phyloP scores from a whole-genome alignment of 1,284 basidiomycete genomes.

The Tausonia pullulans region DNA sequence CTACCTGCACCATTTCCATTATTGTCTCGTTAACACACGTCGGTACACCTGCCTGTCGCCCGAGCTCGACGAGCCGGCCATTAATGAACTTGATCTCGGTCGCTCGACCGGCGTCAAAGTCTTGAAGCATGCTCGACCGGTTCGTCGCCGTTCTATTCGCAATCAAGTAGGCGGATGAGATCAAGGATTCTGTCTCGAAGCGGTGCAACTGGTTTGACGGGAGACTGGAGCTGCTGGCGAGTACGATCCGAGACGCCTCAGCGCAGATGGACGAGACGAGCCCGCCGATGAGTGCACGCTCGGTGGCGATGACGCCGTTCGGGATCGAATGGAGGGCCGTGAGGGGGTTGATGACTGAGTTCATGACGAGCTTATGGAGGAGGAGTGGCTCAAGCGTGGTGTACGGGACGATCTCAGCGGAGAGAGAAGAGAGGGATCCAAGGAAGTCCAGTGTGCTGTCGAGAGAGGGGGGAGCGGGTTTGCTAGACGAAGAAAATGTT shows the following conservation, averaged over 20 bases:
- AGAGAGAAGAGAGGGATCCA: constrained; percentile 46
- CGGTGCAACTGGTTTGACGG: constrained; percentile 1
- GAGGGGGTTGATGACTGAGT: constrained; percentile 76
- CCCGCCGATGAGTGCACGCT: constrained; percentile 18
- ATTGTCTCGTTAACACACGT: no score
- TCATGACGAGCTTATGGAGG: constrained; percentile 73
- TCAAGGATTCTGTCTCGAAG: no score
- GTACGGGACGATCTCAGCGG: constrained; percentile 57
- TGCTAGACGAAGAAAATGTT: constrained; percentile 40
- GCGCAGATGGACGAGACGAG: constrained; percentile 51
- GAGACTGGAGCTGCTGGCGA: constrained; percentile 40
- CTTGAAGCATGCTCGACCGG: constrained; percentile 65
- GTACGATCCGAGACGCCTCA: constrained; percentile 32
- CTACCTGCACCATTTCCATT: no score
- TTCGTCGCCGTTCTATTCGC: constrained; percentile 49
- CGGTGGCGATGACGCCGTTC: constrained; percentile 49
- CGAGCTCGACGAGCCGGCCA: constrained; percentile 55
- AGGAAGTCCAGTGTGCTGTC: constrained; percentile 59
- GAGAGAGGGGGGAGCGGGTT: constrained; percentile 39
- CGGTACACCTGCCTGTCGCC: no score
- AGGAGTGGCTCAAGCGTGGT: constrained; percentile 57
- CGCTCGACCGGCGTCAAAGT: constrained; percentile 46
- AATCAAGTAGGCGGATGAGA: constrained; percentile 32
- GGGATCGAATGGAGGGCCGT: constrained; percentile 69
- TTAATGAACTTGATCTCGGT: constrained; percentile 80